Evolutionary conservation across 148 eudicot genomes (phyloP).

Genomic region (Chenopodium formosanum): DNA sequence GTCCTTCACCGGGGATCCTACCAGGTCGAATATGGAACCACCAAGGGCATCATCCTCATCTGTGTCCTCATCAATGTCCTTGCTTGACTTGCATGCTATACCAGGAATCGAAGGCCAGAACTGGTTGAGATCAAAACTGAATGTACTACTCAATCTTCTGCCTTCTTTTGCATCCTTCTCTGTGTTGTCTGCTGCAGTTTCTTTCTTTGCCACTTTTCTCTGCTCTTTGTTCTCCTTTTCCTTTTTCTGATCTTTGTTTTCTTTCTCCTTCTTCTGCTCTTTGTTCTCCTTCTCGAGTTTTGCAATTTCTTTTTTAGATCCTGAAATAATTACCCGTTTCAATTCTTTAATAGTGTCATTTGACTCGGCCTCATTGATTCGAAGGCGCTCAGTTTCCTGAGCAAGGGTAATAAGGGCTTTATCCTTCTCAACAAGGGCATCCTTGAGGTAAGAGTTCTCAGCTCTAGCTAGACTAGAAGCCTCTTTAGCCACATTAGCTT

Average conservation of each 20-base stretch:
- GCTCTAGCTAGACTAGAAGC: slow-evolving; percentile 66
- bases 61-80: slow-evolving; percentile 40
- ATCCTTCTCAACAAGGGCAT: slow-evolving; percentile 57
- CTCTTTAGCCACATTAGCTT: slow-evolving; percentile 82
- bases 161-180: slow-evolving; percentile 29
- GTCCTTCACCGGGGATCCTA: slow-evolving; percentile 32
- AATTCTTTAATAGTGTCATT: slow-evolving; percentile 57
- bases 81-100: slow-evolving; percentile 21
- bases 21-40: slow-evolving; percentile 71
- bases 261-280: slow-evolving; percentile 22
- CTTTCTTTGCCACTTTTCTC: slow-evolving; percentile 32
- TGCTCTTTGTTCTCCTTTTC: slow-evolving; percentile 26
- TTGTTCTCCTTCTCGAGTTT: slow-evolving; percentile 33
- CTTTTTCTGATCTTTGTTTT: slow-evolving; percentile 25
- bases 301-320: slow-evolving; percentile 30
- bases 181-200: slow-evolving; percentile 20
- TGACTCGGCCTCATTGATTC: slow-evolving; percentile 57
- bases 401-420: slow-evolving; percentile 52
- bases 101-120: slow-evolving; percentile 33
- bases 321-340: slow-evolving; percentile 42
- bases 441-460: slow-evolving; percentile 65
- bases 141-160: slow-evolving; percentile 23
- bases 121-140: slow-evolving; percentile 50
- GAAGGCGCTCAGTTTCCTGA: slow-evolving; percentile 65
- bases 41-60: slow-evolving; percentile 55